Percentiles rank a stretch among this genome's conserved stretches.
Conservation (phyloP, 805 yeast genomes). For the Wickerhamiella vanderwaltii region DNA sequence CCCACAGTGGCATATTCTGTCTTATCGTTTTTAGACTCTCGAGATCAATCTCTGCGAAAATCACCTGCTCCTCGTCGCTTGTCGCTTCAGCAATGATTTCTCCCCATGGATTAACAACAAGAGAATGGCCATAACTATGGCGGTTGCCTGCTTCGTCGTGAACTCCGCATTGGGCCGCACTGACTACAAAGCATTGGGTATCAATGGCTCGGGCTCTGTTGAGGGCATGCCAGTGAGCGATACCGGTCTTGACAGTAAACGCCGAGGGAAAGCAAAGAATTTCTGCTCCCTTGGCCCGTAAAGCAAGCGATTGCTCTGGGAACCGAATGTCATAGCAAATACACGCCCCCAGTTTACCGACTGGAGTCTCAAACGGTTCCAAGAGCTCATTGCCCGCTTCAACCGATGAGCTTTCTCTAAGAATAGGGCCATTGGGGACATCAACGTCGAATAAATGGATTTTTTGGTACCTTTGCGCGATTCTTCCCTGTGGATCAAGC, state of each 20-base stretch:
- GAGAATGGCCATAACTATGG: constrained; percentile 74
- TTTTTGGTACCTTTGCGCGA: constrained; percentile 65
- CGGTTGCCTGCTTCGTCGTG: constrained; percentile 59
- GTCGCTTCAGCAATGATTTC: constrained; percentile 62
- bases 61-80: constrained; percentile 67
- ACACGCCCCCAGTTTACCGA: constrained; percentile 34
- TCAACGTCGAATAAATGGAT: constrained; percentile 84
- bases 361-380: constrained; percentile 45
- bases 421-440: constrained; percentile 63
- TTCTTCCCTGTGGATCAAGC: constrained; percentile 51
- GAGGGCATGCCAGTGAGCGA: constrained; percentile 75
- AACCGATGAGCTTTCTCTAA: constrained; percentile 66
- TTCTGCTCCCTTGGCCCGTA: constrained; percentile 61
- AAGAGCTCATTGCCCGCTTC: constrained; percentile 57
- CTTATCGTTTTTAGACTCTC: constrained; percentile 44
- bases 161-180: constrained; percentile 80
- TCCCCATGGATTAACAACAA: constrained; percentile 92
- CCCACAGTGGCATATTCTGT: constrained; percentile 52
- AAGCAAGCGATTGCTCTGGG: constrained; percentile 61
- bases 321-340: constrained; percentile 76
- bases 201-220: constrained; percentile 82
- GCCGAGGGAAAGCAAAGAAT: constrained; percentile 80
- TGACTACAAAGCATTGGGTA: constrained; percentile 70
- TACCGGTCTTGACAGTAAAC: constrained; percentile 83
- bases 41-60: constrained; percentile 62